Conservation (phyloP, 306 rosid genomes). For the Sphenostylis stenocarpa region DNA sequence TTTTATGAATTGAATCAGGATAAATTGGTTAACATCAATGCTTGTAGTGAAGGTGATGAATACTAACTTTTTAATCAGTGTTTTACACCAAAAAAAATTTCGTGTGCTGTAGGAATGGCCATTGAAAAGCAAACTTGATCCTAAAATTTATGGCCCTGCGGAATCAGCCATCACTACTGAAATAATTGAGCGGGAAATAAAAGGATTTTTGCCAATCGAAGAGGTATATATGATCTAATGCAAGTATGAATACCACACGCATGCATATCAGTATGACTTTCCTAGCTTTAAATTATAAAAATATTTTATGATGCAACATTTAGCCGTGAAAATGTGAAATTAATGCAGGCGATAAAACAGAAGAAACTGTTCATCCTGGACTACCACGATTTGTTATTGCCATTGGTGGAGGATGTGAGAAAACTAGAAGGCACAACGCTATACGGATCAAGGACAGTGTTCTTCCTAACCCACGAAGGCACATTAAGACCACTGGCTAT, state of each 20-base stretch:
- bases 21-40: no score
- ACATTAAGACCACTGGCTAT: constrained; percentile 71
- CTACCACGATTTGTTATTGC: constrained; percentile 74
- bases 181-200: constrained; percentile 56
- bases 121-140: constrained; percentile 73
- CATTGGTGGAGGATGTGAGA: constrained; percentile 66
- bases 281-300: no score
- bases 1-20: no score
- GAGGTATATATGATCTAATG: constrained; percentile 55
- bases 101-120: constrained; percentile 79
- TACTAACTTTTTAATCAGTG: neutral
- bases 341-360: constrained; percentile 52
- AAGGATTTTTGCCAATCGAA: constrained; percentile 43
- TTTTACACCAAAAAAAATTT: neutral
- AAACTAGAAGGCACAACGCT: constrained; percentile 60
- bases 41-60: neutral
- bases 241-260: neutral
- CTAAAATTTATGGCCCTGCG: constrained; percentile 61
- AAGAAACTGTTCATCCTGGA: constrained; percentile 75
- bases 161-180: constrained; percentile 69
- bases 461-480: constrained; percentile 50
- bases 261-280: no score
- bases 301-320: no score
- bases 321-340: neutral
- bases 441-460: constrained; percentile 78